Percentiles rank a stretch among this genome's conserved stretches.
phyloP scores from a whole-genome alignment of 78 protist genomes.

The Dictyostelium brefeldianum region DNA sequence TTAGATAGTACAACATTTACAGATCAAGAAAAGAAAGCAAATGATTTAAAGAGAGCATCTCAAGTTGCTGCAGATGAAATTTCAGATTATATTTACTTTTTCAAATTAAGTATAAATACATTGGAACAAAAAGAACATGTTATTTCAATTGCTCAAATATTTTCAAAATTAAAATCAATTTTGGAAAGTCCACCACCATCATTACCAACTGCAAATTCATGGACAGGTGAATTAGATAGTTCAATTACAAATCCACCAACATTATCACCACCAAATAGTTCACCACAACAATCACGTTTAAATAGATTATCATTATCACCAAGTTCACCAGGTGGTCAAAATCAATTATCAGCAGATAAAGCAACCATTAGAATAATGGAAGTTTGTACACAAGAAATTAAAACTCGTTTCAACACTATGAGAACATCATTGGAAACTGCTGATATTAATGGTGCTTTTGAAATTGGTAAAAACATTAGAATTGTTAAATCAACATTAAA shows the following conservation, averaged over 20 bases:
- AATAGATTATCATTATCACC: background rate
- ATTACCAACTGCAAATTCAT: background rate
- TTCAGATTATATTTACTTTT: slow-evolving; percentile 40
- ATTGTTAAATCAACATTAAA: slow-evolving; percentile 28
- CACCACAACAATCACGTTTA: background rate
- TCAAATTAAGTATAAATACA: slow-evolving; percentile 32
- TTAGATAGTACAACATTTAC: background rate
- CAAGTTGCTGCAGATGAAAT: slow-evolving; percentile 57
- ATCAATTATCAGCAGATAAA: background rate
- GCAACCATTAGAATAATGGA: slow-evolving; percentile 36
- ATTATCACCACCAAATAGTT: slow-evolving; percentile 22
- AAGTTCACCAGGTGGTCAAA: too few relatives aligned
- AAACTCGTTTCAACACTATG: background rate
- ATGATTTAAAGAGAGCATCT: slow-evolving; percentile 60
- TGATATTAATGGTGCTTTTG: slow-evolving; percentile 36
- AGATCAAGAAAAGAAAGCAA: slow-evolving; percentile 33
- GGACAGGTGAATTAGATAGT: background rate
- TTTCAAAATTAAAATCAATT: slow-evolving; percentile 37
- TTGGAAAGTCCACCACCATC: background rate
- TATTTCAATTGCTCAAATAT: slow-evolving; percentile 41
- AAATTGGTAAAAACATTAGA: slow-evolving; percentile 60
- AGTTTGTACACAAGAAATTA: slow-evolving; percentile 35
- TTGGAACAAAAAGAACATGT: slow-evolving; percentile 56
- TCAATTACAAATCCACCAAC: background rate
- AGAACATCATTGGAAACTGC: background rate